These are phyloP conservation scores for Pelargonium citronellum DNA, from an alignment of 441 rosid species.

Conservation along the genomic window DNA sequence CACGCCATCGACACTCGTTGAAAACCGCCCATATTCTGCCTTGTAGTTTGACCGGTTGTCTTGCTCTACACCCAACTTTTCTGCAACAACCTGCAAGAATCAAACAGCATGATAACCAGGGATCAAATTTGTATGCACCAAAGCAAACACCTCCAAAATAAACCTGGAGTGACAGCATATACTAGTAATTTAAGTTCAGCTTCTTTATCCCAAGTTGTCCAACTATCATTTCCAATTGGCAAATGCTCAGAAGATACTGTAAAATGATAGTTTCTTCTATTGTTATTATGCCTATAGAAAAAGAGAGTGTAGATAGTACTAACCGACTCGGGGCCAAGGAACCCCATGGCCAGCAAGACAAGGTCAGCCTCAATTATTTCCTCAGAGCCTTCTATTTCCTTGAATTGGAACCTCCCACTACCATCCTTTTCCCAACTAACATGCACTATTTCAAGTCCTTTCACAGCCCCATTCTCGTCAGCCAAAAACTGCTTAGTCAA, in stretches of 20 bases:
- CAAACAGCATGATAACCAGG: background rate
- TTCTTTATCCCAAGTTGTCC: too few species aligned
- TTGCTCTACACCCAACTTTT: slow-evolving; percentile 74
- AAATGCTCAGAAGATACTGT: background rate
- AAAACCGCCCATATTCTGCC: slow-evolving; percentile 92
- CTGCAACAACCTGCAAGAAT: slow-evolving; percentile 60
- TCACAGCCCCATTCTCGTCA: slow-evolving; percentile 73
- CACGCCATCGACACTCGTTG: slow-evolving; percentile 43
- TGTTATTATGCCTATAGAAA: background rate
- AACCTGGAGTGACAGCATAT: background rate
- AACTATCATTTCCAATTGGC: too few species aligned
- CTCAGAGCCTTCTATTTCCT: slow-evolving; percentile 84
- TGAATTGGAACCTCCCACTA: slow-evolving; percentile 71
- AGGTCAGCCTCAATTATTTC: slow-evolving; percentile 88
- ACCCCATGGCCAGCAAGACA: slow-evolving; percentile 94
- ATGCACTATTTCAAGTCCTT: slow-evolving; percentile 75
- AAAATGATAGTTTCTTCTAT: background rate
- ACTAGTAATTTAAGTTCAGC: background rate
- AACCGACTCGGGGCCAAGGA: slow-evolving; percentile 95
- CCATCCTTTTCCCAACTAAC: slow-evolving; percentile 93
- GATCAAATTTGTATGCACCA: too few species aligned
- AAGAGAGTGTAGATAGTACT: slow-evolving; percentile 23
- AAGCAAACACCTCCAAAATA: too few species aligned
- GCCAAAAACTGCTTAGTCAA: slow-evolving; percentile 89
- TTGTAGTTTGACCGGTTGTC: slow-evolving; percentile 88